Conservation (phyloP, 2,329 filamentous ascomycete genomes). For the Exophiala xenobiotica region DNA sequence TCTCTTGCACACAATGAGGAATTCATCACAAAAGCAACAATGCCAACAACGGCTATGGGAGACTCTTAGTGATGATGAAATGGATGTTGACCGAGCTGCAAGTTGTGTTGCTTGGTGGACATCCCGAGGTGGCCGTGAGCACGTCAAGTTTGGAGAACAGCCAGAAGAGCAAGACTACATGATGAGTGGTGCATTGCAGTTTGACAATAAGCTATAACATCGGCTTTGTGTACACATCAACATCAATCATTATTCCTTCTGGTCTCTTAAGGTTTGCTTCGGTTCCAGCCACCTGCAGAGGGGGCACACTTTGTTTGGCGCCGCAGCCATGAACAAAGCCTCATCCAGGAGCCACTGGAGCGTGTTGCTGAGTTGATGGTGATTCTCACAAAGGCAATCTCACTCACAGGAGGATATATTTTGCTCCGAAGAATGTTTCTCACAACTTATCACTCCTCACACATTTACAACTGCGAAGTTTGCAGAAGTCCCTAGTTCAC, state of each 20-base stretch:
- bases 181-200: slow-evolving; percentile 57
- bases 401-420: not conserved
- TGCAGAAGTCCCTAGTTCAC: not conserved
- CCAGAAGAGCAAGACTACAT: slow-evolving; percentile 39
- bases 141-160: slow-evolving; percentile 50
- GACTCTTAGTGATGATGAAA: slow-evolving; percentile 73
- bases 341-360: not conserved
- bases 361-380: not conserved
- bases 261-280: too few species aligned
- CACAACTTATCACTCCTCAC: not conserved
- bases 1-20: slow-evolving; percentile 63
- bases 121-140: slow-evolving; percentile 59
- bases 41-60: slow-evolving; percentile 77
- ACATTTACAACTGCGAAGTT: not conserved
- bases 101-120: slow-evolving; percentile 87
- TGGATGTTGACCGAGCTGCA: slow-evolving; percentile 81
- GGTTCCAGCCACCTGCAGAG: too few species aligned
- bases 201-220: slow-evolving; percentile 51
- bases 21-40: slow-evolving; percentile 60
- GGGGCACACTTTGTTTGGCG: not conserved
- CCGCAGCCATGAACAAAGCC: not conserved
- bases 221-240: not conserved
- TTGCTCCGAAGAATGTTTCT: not conserved
- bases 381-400: not conserved
- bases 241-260: not conserved